Evolutionary conservation across 805 yeast genomes (phyloP).

Genomic region (Candida nanaspora): DNA sequence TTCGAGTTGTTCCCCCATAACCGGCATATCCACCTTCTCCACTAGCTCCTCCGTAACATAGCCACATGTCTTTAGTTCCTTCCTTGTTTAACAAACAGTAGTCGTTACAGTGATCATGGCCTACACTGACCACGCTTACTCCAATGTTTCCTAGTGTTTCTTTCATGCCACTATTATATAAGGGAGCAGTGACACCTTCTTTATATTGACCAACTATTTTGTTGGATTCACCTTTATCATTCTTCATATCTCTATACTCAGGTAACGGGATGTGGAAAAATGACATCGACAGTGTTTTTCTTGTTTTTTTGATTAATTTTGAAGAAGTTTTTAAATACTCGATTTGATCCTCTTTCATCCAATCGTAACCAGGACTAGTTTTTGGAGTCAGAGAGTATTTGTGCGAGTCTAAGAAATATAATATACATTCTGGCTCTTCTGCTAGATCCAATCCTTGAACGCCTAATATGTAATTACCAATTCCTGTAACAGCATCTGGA

Average conservation of each 20-base stretch:
- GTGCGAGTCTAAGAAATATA: slow-evolving; percentile 84
- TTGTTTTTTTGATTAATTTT: slow-evolving; percentile 13
- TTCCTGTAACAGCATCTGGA: slow-evolving; percentile 65
- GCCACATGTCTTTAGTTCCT: slow-evolving; percentile 38
- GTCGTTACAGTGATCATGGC: slow-evolving; percentile 96
- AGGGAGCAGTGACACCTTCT: slow-evolving; percentile 80
- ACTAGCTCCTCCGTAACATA: slow-evolving; percentile 89
- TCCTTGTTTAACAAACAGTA: slow-evolving; percentile 60
- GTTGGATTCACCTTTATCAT: slow-evolving; percentile 14
- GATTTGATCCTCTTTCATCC: slow-evolving; percentile 67
- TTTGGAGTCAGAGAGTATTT: slow-evolving; percentile 63
- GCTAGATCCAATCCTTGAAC: slow-evolving; percentile 35
- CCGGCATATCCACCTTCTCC: slow-evolving; percentile 98
- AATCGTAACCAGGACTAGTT: slow-evolving; percentile 71
- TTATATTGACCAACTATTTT: slow-evolving; percentile 52
- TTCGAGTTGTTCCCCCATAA: slow-evolving; percentile 78
- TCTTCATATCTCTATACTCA: slow-evolving; percentile 52
- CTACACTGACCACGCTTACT: slow-evolving; percentile 70
- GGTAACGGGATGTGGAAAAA: slow-evolving; percentile 94
- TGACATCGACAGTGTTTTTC: slow-evolving; percentile 60
- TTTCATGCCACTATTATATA: slow-evolving; percentile 60
- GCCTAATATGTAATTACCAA: slow-evolving; percentile 68
- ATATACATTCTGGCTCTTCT: slow-evolving; percentile 37
- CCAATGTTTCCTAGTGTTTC: slow-evolving; percentile 54
- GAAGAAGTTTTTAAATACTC: slow-evolving; percentile 38